Evolutionary conservation across 1,284 basidiomycete species (phyloP).

Genomic region (Phellopilus nigrolimitatus): DNA sequence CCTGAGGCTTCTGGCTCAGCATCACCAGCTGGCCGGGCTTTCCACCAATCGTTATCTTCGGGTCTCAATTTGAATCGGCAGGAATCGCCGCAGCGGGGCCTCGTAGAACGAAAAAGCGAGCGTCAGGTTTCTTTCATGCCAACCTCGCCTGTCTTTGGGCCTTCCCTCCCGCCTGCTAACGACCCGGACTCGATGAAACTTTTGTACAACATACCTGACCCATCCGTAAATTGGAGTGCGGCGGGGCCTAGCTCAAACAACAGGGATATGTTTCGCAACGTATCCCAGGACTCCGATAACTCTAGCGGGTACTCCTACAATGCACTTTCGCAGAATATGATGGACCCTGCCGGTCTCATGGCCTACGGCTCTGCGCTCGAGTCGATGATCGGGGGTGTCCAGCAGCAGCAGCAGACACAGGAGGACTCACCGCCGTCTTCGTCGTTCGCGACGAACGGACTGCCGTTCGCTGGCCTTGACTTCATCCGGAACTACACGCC

Average conservation of each 20-base stretch:
- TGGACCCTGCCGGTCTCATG: slow-evolving; percentile 12
- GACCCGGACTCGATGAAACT: slow-evolving; percentile 10
- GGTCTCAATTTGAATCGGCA: slow-evolving; percentile 6
- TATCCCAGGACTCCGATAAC: slow-evolving; percentile 15
- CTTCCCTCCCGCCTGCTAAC: slow-evolving; percentile 7
- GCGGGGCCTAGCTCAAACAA: background rate
- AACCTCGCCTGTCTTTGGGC: slow-evolving; percentile 17
- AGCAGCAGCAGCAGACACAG: slow-evolving; percentile 12
- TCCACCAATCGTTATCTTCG: slow-evolving; percentile 15
- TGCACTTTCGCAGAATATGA: slow-evolving; percentile 9
- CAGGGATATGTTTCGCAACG: slow-evolving; percentile 8
- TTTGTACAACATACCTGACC: slow-evolving; percentile 2
- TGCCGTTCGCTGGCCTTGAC: slow-evolving; percentile 76
- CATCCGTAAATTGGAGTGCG: slow-evolving; percentile 14
- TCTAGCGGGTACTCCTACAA: slow-evolving; percentile 7
- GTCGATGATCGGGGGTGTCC: slow-evolving; percentile 11
- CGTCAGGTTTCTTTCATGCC: slow-evolving; percentile 14
- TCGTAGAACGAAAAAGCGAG: background rate
- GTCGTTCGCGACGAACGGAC: slow-evolving; percentile 60
- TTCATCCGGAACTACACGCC: slow-evolving; percentile 69
- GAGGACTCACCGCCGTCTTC: slow-evolving; percentile 43
- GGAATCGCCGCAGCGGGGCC: background rate
- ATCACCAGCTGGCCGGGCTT: background rate
- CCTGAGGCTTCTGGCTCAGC: slow-evolving; percentile 24
- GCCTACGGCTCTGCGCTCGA: slow-evolving; percentile 17